Evolutionary conservation across 768 basidiomycete species (phyloP), one percentile per base, ranked within the genome.

Genomic region (Lactarius psammicola): DNA sequence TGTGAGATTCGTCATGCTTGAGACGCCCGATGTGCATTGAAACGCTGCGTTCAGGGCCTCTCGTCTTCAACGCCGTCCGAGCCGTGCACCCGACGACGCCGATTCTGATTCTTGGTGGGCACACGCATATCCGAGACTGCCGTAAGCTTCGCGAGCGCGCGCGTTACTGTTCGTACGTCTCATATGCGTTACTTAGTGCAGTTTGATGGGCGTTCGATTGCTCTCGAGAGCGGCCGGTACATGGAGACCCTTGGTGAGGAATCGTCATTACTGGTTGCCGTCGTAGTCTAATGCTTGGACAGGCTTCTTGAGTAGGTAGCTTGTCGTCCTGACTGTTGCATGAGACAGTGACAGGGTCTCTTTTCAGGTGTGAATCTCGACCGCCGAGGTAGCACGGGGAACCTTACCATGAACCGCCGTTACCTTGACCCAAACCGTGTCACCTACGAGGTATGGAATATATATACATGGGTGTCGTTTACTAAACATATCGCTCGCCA

Each of bases 191-290:
- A 33, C 8, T 26, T 57, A 86, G 85, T 82, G 28, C 86, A 87
- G 74, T 77, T 86, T 26, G 93, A 94, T 74, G 83, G 81, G 4
- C 81, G 87, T n/a, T 87, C 88, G 0, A 92, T 94, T 80, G 80
- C 88, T 2, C 73, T 95, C 66, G 90, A 93, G 71, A 89, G 91
- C 68, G 90, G 95, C 20, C 80, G 92, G 28, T 96, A 95, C 73
- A 90, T 96, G 88, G 95, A 97, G 77, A 97, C 94, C 11, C 79
- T 95, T 61, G 93, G 92, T 89, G 57, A 15, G 83, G 71, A 59
- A 15, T 13, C 18, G 56, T 17, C 33, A 10, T 6, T 38, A 4
- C n/a, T 46, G 13, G 6, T 23, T 44, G 30, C 15, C 1, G 15
- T 58, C 36, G 46, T 28, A 7, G 4, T 54, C 42, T 34, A 20